These are phyloP conservation scores for Oryza meridionalis DNA, from an alignment of 176 grass and related monocot species.

Conservation along the genomic window DNA sequence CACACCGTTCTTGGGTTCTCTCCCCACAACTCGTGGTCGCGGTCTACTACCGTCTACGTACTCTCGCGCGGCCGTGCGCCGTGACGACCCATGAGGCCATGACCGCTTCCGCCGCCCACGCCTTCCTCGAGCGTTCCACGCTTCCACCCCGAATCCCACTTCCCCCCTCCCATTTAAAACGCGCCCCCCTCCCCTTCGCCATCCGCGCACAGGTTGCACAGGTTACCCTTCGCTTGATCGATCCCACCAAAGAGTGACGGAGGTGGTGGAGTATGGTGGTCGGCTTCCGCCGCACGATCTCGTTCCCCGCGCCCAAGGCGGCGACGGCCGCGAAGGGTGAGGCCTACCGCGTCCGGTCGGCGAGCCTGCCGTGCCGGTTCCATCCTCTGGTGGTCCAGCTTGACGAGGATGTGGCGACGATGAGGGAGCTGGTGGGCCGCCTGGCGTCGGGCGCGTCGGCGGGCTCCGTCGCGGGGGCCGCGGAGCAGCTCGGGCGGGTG, in stretches of 20 bases:
- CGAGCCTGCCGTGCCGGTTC: constrained; percentile 75
- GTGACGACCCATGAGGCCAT: not conserved
- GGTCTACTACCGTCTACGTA: not conserved
- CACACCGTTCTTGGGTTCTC: not conserved
- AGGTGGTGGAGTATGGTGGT: constrained; percentile 34
- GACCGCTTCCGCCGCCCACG: not conserved
- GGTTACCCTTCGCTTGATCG: not conserved
- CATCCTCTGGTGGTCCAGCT: constrained; percentile 71
- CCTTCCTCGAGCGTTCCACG: constrained; percentile 46
- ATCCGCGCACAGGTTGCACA: not conserved
- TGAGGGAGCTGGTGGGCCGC: constrained; percentile 36
- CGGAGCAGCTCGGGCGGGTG: constrained; percentile 36
- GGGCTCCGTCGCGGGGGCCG: constrained; percentile 29
- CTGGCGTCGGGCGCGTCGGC: not conserved
- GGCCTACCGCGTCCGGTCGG: constrained; percentile 62
- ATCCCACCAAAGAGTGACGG: not conserved
- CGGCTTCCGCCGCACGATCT: constrained; percentile 70
- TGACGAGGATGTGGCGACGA: constrained; percentile 58
- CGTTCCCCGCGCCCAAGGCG: constrained; percentile 55
- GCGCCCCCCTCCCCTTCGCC: constrained; percentile 7
- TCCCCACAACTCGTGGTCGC: not conserved
- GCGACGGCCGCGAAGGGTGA: constrained; percentile 1
- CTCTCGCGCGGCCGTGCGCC: constrained; percentile 15
- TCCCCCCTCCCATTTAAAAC: constrained; percentile 28
- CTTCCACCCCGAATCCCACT: constrained; percentile 21